These are phyloP conservation scores for Peribolospora baueri DNA, from an alignment of 768 basidiomycete species.

Conservation along the genomic window DNA sequence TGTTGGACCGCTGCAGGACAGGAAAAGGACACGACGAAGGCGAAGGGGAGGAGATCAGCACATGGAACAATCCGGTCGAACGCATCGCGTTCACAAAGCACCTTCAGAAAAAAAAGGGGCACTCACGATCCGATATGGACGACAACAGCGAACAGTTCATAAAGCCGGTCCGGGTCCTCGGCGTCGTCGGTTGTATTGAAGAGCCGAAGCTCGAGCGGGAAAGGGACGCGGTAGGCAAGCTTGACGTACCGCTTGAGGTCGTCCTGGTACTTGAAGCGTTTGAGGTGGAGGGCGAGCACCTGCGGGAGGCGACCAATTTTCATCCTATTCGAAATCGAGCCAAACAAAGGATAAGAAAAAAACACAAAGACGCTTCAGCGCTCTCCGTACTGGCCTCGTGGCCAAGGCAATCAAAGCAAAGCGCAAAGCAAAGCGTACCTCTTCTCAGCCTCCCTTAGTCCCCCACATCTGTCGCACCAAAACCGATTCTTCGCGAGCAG, in stretches of 20 bases:
- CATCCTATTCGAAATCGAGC: slow-evolving; percentile 36
- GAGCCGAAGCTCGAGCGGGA: slow-evolving; percentile 76
- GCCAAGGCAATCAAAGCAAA: not conserved
- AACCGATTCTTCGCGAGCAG: slow-evolving; percentile 95
- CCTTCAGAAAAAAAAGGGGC: not conserved
- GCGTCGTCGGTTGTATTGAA: slow-evolving; percentile 94
- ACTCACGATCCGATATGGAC: slow-evolving; percentile 97
- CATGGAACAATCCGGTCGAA: not conserved
- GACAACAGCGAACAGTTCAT: slow-evolving; percentile 84
- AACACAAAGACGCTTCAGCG: not conserved
- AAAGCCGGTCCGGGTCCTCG: slow-evolving; percentile 71
- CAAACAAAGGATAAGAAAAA: not conserved
- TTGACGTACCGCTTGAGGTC: slow-evolving; percentile 75
- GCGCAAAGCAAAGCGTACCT: slow-evolving; percentile 29
- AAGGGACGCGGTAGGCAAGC: slow-evolving; percentile 84
- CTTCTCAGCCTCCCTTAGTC: slow-evolving; percentile 92
- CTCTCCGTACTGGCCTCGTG: not conserved
- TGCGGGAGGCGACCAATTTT: slow-evolving; percentile 95
- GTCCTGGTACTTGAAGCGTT: slow-evolving; percentile 97
- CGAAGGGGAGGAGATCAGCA: not conserved
- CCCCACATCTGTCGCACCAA: slow-evolving; percentile 90
- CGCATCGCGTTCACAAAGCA: not conserved
- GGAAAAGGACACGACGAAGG: not conserved
- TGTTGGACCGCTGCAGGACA: slow-evolving; percentile 54
- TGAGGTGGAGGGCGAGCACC: slow-evolving; percentile 79